phyloP scores from a whole-genome alignment of 345 rosid species.

The Pelargonium nanum region DNA sequence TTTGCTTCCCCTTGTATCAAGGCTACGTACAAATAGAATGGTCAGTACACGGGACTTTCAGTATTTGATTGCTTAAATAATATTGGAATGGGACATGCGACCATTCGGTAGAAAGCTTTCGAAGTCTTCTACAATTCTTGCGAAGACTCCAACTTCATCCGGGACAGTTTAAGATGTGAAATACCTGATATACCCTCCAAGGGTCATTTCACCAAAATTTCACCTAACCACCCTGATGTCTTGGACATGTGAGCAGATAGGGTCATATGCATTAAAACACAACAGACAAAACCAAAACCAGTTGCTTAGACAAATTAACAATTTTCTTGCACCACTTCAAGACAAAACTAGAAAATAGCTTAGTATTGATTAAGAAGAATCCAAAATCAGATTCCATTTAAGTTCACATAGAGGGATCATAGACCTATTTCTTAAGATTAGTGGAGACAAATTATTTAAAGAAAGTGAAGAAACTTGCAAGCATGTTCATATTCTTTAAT shows the following conservation, averaged over 20 bases:
- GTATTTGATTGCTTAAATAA: no score
- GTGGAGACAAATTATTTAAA: background rate
- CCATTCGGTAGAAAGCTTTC: no score
- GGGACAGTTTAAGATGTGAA: no score
- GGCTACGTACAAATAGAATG: no score
- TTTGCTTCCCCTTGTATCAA: background rate
- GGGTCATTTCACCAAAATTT: no score
- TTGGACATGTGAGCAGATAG: background rate
- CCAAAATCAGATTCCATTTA: background rate
- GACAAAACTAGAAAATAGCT: background rate
- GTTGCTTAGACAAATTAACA: background rate
- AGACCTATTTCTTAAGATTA: background rate
- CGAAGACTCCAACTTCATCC: no score
- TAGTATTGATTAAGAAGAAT: no score
- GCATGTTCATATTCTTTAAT: background rate
- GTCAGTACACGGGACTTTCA: no score
- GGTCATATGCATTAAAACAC: background rate
- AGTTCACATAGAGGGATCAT: background rate
- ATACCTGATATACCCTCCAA: no score
- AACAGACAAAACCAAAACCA: constrained; percentile 1
- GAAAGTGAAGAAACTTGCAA: background rate
- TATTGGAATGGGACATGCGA: no score
- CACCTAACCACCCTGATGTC: background rate
- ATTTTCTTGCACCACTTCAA: background rate
- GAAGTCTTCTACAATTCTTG: no score